Base-by-base conservation (phyloP, 805 yeast genomes). In the Myxozyma geophila region DNA sequence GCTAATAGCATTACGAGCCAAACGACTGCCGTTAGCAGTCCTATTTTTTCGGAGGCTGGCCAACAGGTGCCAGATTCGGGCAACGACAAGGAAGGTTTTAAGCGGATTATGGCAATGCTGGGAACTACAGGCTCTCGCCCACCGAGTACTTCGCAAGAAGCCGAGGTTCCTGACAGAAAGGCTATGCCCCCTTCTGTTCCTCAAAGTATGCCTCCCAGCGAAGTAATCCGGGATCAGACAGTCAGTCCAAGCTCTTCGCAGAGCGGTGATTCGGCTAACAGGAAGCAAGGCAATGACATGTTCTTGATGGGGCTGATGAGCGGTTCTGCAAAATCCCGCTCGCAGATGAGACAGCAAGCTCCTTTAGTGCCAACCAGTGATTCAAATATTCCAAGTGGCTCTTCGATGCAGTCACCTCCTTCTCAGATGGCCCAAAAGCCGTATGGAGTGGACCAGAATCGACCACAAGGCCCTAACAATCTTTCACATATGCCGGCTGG, bases 11-110 rank as follows among this genome's bases (percentile, higher is more conserved):
- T 10, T 10, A 9, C 43, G 2, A 54, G 15, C 12, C 44, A 1
- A 10, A 12, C 46, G 3, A 2, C 46, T n/a, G 37, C 35, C 23
- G 23, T 8, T 28, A 10, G 12, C 35, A 3, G 15, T 3, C 35
- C 33, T 9, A 23, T 7, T 21, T 28, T 15, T 10, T 23, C 7
- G 12, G 39, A 37, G 15, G 10, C 44, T 40, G 37, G 10, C 9
- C 48, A 51, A 15, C 46, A 19, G 23, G 19, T 28, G 1, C 15
- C 58, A 37, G 36, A 23, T 43, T n/a, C 10, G 4, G 54, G 58
- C 47, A 33, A 50, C 15, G 76, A 74, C 49, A 70, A 66, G 54
- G 70, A 71, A 36, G 76, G 76, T n/a, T 74, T 74, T 58, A 68
- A 71, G 57, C 64, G 76, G 10, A 72, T 74, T 35, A 70, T 74